Evolutionary conservation across 2,329 filamentous ascomycete species (phyloP), one percentile per base, ranked within the genome.

Genomic region (Talaromyces islandicus): DNA sequence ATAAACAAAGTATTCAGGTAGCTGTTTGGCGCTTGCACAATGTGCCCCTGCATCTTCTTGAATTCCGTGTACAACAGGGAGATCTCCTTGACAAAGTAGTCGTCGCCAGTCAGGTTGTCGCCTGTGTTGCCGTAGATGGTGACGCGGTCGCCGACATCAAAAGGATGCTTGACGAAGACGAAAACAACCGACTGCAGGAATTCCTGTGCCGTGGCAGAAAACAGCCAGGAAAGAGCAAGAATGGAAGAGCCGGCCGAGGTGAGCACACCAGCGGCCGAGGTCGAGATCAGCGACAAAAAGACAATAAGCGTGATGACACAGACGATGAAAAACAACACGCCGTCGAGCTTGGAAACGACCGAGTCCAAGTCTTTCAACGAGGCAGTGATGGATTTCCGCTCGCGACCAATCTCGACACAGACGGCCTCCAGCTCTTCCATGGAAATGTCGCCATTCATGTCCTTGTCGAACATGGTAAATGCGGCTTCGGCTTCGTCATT

Each of bases 1-100:
- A 97, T 96, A 76, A 97, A 97, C 0, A 97, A 82, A 0, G 86
- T 91, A 75, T 97, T 97, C 59, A 97, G 83, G 41, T 96, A 87
- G 60, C 89, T 95, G 82, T 97, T 97, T 11, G 93, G 93, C 0
- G 93, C 93, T 74, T 97, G 93, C 0, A 97, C 93, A 25, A 97
- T 88, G 68, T 97, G 92, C 1, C 93, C 93, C 74, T 97, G 89
- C 90, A 97, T 93, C 80, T 97, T 97, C 82, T 97, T 97, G 80
- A 97, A 97, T 70, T 97, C 93, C 14, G 93, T 97, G 73, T 94
- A 97, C 17, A 97, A 82, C 1, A 97, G 82, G 1, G 91, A 89
- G 59, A 97, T 95, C 70, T 96, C 91, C 58, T 95, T 96, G 58
- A 97, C 92, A 65, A 96, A 97, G 75, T 96, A 97, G 69, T 97